Percentiles rank a stretch among this genome's conserved stretches.
These are phyloP conservation scores for Microbotryum violaceum DNA, from an alignment of 1,284 basidiomycete genomes.

Conservation along the genomic window DNA sequence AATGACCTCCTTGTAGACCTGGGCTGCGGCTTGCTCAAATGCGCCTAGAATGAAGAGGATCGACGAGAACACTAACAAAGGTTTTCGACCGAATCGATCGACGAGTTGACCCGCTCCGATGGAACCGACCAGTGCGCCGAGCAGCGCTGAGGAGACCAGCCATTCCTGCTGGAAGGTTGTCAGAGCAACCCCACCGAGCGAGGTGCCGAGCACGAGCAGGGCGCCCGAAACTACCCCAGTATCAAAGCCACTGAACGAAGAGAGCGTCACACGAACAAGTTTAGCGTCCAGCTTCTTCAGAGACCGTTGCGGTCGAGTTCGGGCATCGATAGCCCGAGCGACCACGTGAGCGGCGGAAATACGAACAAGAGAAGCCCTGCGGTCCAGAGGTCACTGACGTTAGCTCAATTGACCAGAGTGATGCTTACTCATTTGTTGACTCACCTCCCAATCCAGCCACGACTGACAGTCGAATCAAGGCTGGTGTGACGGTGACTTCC, in stretches of 20 bases:
- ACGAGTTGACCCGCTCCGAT: slow-evolving; percentile 22
- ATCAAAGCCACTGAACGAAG: slow-evolving; percentile 21
- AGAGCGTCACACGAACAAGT: not conserved
- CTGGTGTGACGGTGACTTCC: slow-evolving; percentile 13
- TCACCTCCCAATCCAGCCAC: slow-evolving; percentile 24
- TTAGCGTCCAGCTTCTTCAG: not conserved
- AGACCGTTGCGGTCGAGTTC: too few relatives aligned
- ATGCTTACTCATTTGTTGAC: not conserved
- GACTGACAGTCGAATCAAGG: slow-evolving; percentile 10
- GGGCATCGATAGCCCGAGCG: too few relatives aligned
- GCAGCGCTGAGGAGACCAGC: slow-evolving; percentile 36
- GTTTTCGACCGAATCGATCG: slow-evolving; percentile 43
- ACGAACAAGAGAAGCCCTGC: slow-evolving; percentile 13
- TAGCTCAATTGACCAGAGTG: not conserved
- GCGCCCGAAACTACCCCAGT: slow-evolving; percentile 26
- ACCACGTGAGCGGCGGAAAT: slow-evolving; percentile 1
- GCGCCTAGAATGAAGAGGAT: slow-evolving; percentile 36
- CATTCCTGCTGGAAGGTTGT: slow-evolving; percentile 14
- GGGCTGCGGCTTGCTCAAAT: slow-evolving; percentile 38
- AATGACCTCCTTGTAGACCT: slow-evolving; percentile 36
- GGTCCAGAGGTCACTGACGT: not conserved
- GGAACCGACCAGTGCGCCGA: slow-evolving; percentile 34
- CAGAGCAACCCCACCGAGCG: slow-evolving; percentile 14
- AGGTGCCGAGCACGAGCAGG: slow-evolving; percentile 15
- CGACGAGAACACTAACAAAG: slow-evolving; percentile 35